Evolutionary conservation across 1,139 yeast genomes (phyloP).

Genomic region (Eremothecium coryli): DNA sequence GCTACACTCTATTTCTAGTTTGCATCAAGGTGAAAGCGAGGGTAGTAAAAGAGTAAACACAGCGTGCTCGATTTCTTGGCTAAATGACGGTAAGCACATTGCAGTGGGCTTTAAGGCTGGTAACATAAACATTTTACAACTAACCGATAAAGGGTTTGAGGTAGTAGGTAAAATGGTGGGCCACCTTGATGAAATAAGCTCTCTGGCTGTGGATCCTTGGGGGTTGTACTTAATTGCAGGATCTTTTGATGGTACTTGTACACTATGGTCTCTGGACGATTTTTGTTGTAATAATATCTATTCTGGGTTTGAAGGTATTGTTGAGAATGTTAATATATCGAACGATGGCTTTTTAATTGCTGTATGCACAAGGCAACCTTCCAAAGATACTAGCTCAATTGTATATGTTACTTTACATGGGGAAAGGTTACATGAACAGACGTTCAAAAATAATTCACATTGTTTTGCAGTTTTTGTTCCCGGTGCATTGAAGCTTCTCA

Average conservation of each 20-base stretch:
- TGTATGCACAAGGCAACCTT: constrained; percentile 1
- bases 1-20: constrained; percentile 12
- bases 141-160: constrained; percentile 16
- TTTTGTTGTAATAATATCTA: constrained; percentile 7
- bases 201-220: constrained; percentile 47
- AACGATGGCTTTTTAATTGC: constrained; percentile 3
- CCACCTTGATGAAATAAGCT: constrained; percentile 47
- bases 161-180: constrained; percentile 33
- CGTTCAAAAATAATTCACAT: background rate
- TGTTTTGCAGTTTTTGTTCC: background rate
- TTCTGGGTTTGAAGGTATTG: constrained; percentile 1
- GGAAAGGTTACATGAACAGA: background rate
- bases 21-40: background rate
- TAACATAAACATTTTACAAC: constrained; percentile 33
- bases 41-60: constrained; percentile 8
- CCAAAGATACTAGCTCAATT: background rate
- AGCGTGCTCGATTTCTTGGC: constrained; percentile 26
- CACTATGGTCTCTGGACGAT: constrained; percentile 46
- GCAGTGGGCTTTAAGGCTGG: constrained; percentile 34
- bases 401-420: background rate
- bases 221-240: constrained; percentile 52
- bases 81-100: constrained; percentile 27
- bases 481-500: background rate
- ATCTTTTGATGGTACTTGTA: constrained; percentile 62
- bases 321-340: constrained; percentile 2